Base-by-base conservation (phyloP, 2,329 filamentous ascomycete species). In the Nemania diffusa region DNA sequence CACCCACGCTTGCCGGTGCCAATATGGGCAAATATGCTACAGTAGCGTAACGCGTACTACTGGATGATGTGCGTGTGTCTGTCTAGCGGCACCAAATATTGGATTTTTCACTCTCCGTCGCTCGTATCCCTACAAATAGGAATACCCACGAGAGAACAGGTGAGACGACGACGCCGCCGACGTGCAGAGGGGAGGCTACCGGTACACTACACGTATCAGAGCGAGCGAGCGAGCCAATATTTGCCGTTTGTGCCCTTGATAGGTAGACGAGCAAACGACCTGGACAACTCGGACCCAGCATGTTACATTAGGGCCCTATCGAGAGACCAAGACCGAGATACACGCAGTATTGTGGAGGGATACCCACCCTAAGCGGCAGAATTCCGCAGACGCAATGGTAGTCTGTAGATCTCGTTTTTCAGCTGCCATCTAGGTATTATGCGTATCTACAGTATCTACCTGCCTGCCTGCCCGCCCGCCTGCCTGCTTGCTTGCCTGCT, bases 91-190 rank as follows among this genome's bases (percentile, higher is more conserved):
- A 44, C 20, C 24, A 7, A 55, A 62, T 62, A 62, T 62, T 53
- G 37, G 46, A 55, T 59, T 24, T 27, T 24, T 40, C 34, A 20
- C 6, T 13, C 24, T 15, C 9, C 17, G 9, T 27, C 15, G 7
- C 26, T 46, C 64, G 51, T 51, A 57, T 26, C 26, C 40, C 46
- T 29, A 29, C 63, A 52, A 60, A 61, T 55, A 32, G 20, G 44
- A 58, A 50, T 27, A 8, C 24, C 4, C 29, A 3, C 5, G 7
- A 42, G n/a, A 11, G 15, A 29, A 5, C 15, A 13, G 32, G 15
- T 37, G 20, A 44, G 27, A 37, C 37, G 27, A 37, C 37, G 17
- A 17, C 56, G 56, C 56, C 55, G 34, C 61, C 52, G 42, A 11
- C 44, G 11, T 56, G 61, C 37, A 44, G 50, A 48, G 15, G n/a